These are phyloP conservation scores for Fagus sylvatica DNA, from an alignment of 306 rosid species.

Conservation along the genomic window DNA sequence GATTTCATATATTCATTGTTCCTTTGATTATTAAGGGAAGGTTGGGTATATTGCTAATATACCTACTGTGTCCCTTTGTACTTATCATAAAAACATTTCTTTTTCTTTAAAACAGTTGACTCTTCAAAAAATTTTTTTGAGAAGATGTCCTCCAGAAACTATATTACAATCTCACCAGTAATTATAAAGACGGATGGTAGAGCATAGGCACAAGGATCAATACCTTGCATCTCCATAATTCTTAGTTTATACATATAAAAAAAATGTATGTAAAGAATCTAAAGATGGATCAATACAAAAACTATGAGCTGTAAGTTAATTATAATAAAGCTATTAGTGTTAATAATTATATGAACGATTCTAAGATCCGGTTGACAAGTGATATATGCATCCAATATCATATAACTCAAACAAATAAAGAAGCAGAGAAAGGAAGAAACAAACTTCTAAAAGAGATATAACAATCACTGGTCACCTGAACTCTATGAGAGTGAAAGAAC, in stretches of 20 bases:
- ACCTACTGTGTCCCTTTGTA: too few species aligned
- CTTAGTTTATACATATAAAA: too few species aligned
- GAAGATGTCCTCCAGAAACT: not conserved
- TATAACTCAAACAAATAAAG: conserved; percentile 2
- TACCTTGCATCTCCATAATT: too few species aligned
- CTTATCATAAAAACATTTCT: too few species aligned
- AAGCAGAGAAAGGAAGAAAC: conserved; percentile 21
- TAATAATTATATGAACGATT: not conserved
- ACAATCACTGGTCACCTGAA: conserved; percentile 68
- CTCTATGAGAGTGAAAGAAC: conserved; percentile 98
- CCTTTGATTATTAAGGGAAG: too few species aligned
- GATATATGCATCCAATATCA: not conserved
- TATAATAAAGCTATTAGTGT: not conserved
- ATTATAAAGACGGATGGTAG: not conserved
- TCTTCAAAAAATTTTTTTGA: too few species aligned
- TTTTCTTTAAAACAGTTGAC: too few species aligned
- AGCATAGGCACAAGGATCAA: too few species aligned
- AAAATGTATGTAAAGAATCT: too few species aligned
- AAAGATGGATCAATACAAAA: not conserved
- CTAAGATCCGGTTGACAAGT: not conserved
- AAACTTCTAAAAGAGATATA: conserved; percentile 10
- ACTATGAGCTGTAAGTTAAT: not conserved
- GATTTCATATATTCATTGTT: too few species aligned
- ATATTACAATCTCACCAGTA: not conserved
- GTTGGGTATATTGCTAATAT: too few species aligned